Conservation (phyloP, 805 yeast species). For the Ogataea glucozyma region DNA sequence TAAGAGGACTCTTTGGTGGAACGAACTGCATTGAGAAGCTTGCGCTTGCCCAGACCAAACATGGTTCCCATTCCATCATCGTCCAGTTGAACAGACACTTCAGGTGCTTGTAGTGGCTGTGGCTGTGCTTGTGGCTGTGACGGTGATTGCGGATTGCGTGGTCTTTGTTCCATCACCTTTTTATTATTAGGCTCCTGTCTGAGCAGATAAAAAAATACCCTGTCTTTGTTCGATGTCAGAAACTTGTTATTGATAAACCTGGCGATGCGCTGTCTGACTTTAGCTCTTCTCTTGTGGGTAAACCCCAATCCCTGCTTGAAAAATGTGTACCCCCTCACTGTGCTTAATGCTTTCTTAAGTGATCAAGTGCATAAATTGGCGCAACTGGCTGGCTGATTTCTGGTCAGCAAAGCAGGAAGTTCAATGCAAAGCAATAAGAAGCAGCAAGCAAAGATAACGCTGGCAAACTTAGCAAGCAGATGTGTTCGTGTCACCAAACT, state of each 20-base stretch:
- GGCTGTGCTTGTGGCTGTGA: conserved; percentile 2
- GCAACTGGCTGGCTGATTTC: background rate
- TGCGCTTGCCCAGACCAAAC: conserved; percentile 36
- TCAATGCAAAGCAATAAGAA: too few relatives aligned
- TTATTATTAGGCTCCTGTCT: conserved; percentile 21
- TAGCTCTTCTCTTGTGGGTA: conserved; percentile 10
- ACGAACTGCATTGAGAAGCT: conserved; percentile 48
- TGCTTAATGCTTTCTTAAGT: too few relatives aligned
- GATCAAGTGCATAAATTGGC: background rate
- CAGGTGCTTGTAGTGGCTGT: background rate
- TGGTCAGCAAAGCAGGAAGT: too few relatives aligned
- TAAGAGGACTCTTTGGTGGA: conserved; percentile 51
- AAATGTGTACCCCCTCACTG: conserved; percentile 17
- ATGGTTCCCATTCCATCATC: conserved; percentile 27
- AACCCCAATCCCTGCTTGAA: conserved; percentile 17
- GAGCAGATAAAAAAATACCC: conserved; percentile 30
- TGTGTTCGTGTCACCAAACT: too few relatives aligned
- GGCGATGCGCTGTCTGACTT: conserved; percentile 8
- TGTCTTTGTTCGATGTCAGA: conserved; percentile 28
- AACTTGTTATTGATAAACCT: conserved; percentile 16
- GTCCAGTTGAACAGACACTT: conserved; percentile 6
- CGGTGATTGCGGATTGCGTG: conserved; percentile 7
- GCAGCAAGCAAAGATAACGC: too few relatives aligned
- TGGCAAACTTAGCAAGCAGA: too few relatives aligned
- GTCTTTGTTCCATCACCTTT: conserved; percentile 17